Percentiles rank a stretch among this genome's conserved stretches.
These are phyloP conservation scores for Fusarium denticulatum DNA, from an alignment of 2,329 filamentous ascomycete genomes.

Conservation along the genomic window DNA sequence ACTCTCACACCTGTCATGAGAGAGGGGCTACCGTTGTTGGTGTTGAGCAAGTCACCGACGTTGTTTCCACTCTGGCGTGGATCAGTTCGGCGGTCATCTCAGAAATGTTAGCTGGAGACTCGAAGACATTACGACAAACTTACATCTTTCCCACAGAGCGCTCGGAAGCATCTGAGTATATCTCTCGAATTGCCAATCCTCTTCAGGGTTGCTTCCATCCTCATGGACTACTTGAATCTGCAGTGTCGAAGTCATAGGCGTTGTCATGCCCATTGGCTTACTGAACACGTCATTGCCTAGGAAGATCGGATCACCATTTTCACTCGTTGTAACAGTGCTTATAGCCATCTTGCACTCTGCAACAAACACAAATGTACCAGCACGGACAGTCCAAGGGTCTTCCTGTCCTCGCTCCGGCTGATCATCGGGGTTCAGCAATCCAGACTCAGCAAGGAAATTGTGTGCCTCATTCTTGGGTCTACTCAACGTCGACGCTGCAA, in stretches of 20 bases:
- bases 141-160: not conserved
- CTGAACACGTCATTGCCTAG: not conserved
- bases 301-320: not conserved
- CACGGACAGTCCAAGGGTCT: slow-evolving; percentile 2
- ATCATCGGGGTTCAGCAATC: not conserved
- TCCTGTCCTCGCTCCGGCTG: not conserved
- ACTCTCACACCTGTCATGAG: slow-evolving; percentile 8
- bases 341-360: slow-evolving; percentile 10
- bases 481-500: not conserved
- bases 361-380: not conserved
- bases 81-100: not conserved
- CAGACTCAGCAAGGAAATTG: slow-evolving; percentile 3
- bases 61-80: slow-evolving; percentile 2
- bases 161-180: not conserved
- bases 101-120: accelerated
- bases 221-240: not conserved
- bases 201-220: not conserved
- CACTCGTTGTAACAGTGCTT: not conserved
- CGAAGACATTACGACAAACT: accelerated
- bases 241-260: not conserved
- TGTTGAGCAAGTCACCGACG: not conserved
- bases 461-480: not conserved
- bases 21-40: not conserved
- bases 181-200: slow-evolving; percentile 7
- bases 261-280: not conserved